These are phyloP conservation scores for Colletotrichum spaethianum DNA, from an alignment of 2,329 filamentous ascomycete species.

Conservation along the genomic window DNA sequence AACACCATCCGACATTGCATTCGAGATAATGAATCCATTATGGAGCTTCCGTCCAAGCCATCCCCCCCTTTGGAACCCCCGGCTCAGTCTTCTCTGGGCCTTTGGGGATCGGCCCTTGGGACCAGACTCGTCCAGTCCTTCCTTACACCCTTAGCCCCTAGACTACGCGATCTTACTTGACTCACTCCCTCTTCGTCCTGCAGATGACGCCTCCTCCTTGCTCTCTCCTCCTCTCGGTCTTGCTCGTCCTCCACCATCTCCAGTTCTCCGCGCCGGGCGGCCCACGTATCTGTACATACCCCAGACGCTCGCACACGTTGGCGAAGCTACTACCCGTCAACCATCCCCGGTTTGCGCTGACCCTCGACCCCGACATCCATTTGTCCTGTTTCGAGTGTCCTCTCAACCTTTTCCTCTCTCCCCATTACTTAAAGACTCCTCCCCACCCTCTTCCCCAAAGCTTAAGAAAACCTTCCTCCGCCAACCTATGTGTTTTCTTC, in stretches of 20 bases:
- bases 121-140: slow-evolving; percentile 6
- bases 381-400: slow-evolving; percentile 26
- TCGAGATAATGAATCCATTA: slow-evolving; percentile 28
- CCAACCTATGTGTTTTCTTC: slow-evolving; percentile 28
- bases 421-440: slow-evolving; percentile 38
- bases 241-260: slow-evolving; percentile 21
- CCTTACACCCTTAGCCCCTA: slow-evolving; percentile 15
- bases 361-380: slow-evolving; percentile 29
- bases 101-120: slow-evolving; percentile 38
- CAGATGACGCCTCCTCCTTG: slow-evolving; percentile 21
- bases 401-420: slow-evolving; percentile 9
- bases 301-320: slow-evolving; percentile 29
- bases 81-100: slow-evolving; percentile 23
- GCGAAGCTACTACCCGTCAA: slow-evolving; percentile 32
- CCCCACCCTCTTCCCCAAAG: slow-evolving; percentile 23
- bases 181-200: slow-evolving; percentile 37
- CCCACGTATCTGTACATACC: slow-evolving; percentile 38
- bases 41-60: slow-evolving; percentile 30
- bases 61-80: slow-evolving; percentile 30
- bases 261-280: slow-evolving; percentile 35
- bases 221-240: slow-evolving; percentile 1
- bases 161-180: slow-evolving; percentile 22
- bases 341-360: slow-evolving; percentile 32
- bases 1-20: slow-evolving; percentile 32
- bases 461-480: neutral